Evolutionary conservation across 2,329 filamentous ascomycete species (phyloP).

Genomic region (Claviceps lovelessii): DNA sequence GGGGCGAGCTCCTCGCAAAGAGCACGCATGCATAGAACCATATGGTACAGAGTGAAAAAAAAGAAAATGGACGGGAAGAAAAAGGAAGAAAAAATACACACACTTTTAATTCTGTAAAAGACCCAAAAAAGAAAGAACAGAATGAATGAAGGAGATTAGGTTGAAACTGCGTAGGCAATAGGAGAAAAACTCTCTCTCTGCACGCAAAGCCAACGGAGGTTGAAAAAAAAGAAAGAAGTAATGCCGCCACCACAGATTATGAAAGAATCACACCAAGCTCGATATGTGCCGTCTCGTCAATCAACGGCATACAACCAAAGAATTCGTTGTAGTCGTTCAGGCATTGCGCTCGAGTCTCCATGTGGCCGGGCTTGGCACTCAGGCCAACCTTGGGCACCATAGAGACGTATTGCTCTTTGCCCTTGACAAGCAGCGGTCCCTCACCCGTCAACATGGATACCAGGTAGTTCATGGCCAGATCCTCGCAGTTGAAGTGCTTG

Average conservation of each 20-base stretch:
- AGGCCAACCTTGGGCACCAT: constrained; percentile 19
- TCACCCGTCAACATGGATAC: constrained; percentile 19
- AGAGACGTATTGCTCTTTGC: constrained; percentile 19
- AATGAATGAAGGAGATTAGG: too few relatives aligned
- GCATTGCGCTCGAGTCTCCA: constrained; percentile 21
- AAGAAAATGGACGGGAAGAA: too few relatives aligned
- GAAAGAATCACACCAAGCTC: constrained; percentile 18
- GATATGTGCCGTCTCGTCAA: constrained; percentile 20
- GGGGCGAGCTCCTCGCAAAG: too few relatives aligned
- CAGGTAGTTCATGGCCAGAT: constrained; percentile 25
- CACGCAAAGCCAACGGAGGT: too few relatives aligned
- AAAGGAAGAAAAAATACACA: too few relatives aligned
- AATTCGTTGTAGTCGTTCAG: constrained; percentile 20
- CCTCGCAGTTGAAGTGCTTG: constrained; percentile 25
- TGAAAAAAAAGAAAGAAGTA: neutral
- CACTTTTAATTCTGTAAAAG: too few relatives aligned
- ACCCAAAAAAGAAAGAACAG: too few relatives aligned
- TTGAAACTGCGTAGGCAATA: neutral
- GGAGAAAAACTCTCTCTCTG: neutral
- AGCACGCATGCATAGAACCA: too few relatives aligned
- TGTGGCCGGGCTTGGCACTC: constrained; percentile 18
- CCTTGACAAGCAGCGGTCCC: constrained; percentile 21
- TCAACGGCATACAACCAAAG: constrained; percentile 22
- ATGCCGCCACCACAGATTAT: constrained; percentile 3
- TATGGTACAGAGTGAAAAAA: too few relatives aligned